Evolutionary conservation across 2,329 filamentous ascomycete species (phyloP).

Genomic region (Phaeosphaeriaceae sp.): DNA sequence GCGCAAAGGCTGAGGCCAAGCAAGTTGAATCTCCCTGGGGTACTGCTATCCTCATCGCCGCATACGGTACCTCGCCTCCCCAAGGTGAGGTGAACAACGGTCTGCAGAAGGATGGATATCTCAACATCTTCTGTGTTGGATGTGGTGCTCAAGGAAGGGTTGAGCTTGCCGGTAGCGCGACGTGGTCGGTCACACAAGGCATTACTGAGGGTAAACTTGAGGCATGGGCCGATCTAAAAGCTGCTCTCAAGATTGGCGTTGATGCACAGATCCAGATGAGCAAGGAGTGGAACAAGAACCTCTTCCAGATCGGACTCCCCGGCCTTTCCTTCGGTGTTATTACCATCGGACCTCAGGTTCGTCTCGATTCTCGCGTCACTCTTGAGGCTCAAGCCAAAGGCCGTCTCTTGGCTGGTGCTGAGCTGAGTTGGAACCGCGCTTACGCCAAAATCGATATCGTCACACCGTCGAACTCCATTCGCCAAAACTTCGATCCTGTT

Average conservation of each 20-base stretch:
- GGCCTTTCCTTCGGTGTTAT: neutral
- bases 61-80: neutral
- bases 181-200: neutral
- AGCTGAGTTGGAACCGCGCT: neutral
- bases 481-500: neutral
- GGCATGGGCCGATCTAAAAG: neutral
- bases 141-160: neutral
- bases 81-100: neutral
- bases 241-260: neutral
- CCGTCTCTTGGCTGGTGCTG: neutral
- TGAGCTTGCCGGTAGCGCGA: neutral
- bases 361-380: neutral
- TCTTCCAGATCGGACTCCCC: neutral
- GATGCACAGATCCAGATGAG: neutral
- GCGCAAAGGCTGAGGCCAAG: neutral
- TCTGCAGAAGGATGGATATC: neutral
- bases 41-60: neutral
- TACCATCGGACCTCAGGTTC: neutral
- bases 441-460: neutral
- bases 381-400: neutral
- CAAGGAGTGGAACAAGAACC: neutral
- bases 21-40: neutral
- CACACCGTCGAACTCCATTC: neutral
- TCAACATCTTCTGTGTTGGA: neutral
- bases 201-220: neutral